These are phyloP conservation scores for Aspergillus taichungensis DNA, from an alignment of 495 filamentous ascomycete genomes.

Conservation along the genomic window DNA sequence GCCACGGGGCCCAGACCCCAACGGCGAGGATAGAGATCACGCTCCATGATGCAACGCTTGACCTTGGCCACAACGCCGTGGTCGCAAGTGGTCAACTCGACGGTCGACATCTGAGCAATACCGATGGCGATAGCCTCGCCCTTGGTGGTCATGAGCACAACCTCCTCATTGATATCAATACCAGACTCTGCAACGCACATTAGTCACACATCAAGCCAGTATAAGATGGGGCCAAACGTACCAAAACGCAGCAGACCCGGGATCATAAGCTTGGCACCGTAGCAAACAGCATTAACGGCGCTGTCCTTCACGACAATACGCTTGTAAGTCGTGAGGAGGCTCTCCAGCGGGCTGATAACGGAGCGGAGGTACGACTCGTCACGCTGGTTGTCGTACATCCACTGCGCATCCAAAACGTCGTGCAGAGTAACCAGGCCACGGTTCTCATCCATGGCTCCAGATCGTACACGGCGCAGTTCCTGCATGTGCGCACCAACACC, in stretches of 20 bases:
- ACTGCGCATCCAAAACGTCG: conserved; percentile 92
- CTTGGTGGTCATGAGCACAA: conserved; percentile 97
- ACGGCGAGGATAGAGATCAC: conserved; percentile 86
- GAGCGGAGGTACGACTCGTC: conserved; percentile 81
- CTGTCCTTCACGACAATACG: conserved; percentile 96
- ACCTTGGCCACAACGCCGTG: conserved; percentile 96
- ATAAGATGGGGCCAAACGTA: conserved; percentile 18
- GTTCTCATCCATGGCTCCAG: conserved; percentile 87
- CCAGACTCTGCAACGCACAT: conserved; percentile 49
- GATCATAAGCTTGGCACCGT: conserved; percentile 97
- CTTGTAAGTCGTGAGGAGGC: conserved; percentile 83
- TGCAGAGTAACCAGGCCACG: conserved; percentile 86
- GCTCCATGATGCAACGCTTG: conserved; percentile 98
- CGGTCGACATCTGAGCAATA: conserved; percentile 91
- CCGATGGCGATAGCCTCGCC: conserved; percentile 94
- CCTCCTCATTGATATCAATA: conserved; percentile 84
- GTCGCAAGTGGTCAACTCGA: conserved; percentile 83
- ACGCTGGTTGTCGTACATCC: conserved; percentile 80
- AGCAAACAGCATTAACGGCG: conserved; percentile 91
- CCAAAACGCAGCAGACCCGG: conserved; percentile 86
- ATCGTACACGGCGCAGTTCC: conserved; percentile 86
- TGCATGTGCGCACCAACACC: conserved; percentile 99
- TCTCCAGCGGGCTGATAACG: conserved; percentile 86
- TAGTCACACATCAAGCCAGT: too few relatives aligned
- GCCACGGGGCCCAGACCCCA: conserved; percentile 93